A percentile compares a stretch with the other conserved stretches of the same genome.
phyloP scores from a whole-genome alignment of 805 yeast species.

The Wickerhamiella parazyma region DNA sequence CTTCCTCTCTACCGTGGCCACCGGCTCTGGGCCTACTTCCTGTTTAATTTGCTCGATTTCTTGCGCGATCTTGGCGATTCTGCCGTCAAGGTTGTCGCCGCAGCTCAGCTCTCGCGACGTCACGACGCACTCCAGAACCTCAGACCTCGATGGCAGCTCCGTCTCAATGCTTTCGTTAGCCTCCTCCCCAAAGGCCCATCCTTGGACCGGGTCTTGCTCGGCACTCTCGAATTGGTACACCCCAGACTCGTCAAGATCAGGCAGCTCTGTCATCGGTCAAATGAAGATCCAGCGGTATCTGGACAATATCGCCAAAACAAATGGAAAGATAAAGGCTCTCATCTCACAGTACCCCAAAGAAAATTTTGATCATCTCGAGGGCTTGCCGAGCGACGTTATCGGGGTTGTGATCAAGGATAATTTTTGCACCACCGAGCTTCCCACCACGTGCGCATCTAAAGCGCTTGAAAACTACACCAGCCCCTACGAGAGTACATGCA shows the following conservation, averaged over 20 bases:
- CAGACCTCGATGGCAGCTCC: conserved; percentile 1
- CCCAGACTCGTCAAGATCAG: conserved; percentile 10
- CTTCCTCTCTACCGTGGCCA: not conserved
- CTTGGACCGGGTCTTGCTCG: not conserved
- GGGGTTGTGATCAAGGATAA: conserved; percentile 62
- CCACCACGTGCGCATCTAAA: conserved; percentile 70
- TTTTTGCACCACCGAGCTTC: conserved; percentile 47
- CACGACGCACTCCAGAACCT: conserved; percentile 7
- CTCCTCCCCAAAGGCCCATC: not conserved
- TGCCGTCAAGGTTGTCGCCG: conserved; percentile 9
- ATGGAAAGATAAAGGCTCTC: conserved; percentile 22
- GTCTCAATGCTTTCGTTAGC: not conserved
- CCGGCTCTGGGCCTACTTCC: conserved; percentile 3
- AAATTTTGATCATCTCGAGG: conserved; percentile 7
- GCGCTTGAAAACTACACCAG: conserved; percentile 46
- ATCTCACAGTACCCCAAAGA: conserved; percentile 17
- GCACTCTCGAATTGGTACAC: conserved; percentile 6
- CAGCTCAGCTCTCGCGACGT: conserved; percentile 5
- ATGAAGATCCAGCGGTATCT: conserved; percentile 14
- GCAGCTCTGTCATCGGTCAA: not conserved
- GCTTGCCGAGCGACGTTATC: conserved; percentile 7
- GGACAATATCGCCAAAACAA: conserved; percentile 19
- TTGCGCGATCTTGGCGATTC: conserved; percentile 7
- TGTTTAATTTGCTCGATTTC: conserved; percentile 2
- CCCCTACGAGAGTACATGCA: conserved; percentile 75